phyloP scores from a whole-genome alignment of 495 filamentous ascomycete species.

The Neurospora terricola region DNA sequence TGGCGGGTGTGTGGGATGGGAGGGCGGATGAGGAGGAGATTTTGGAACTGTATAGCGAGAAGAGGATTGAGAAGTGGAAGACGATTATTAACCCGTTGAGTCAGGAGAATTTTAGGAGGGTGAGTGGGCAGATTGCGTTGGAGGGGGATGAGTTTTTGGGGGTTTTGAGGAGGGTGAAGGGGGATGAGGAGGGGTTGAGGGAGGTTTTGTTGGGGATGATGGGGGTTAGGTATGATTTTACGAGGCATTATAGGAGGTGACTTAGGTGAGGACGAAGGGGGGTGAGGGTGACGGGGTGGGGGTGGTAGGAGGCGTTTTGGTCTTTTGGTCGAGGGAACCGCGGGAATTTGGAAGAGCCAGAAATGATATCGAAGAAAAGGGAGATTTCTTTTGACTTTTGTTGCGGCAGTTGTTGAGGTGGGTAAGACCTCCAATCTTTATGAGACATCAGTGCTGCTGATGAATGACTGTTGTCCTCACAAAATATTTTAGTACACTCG shows the following conservation, averaged over 20 bases:
- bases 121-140: conserved; percentile 23
- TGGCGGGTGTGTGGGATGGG: conserved; percentile 46
- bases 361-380: too few species aligned
- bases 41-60: conserved; percentile 46
- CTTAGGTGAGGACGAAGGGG: neutral
- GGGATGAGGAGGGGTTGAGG: conserved; percentile 18
- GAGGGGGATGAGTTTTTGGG: conserved; percentile 32
- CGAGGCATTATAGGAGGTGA: conserved; percentile 27
- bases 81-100: conserved; percentile 48
- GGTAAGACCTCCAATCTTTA: too few species aligned
- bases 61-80: conserved; percentile 45
- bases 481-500: neutral
- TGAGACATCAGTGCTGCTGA: too few species aligned
- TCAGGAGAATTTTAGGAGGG: conserved; percentile 39
- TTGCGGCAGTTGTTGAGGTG: too few species aligned
- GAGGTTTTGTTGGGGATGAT: conserved; percentile 20
- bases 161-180: conserved; percentile 25
- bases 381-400: too few species aligned
- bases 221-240: conserved; percentile 33
- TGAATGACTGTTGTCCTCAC: too few species aligned
- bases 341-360: too few species aligned
- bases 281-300: neutral
- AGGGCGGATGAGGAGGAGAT: conserved; percentile 41
- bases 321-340: too few species aligned
- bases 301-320: neutral